Evolutionary conservation across 768 basidiomycete species (phyloP), one percentile per base, ranked within the genome.

Genomic region (Panus rudis): DNA sequence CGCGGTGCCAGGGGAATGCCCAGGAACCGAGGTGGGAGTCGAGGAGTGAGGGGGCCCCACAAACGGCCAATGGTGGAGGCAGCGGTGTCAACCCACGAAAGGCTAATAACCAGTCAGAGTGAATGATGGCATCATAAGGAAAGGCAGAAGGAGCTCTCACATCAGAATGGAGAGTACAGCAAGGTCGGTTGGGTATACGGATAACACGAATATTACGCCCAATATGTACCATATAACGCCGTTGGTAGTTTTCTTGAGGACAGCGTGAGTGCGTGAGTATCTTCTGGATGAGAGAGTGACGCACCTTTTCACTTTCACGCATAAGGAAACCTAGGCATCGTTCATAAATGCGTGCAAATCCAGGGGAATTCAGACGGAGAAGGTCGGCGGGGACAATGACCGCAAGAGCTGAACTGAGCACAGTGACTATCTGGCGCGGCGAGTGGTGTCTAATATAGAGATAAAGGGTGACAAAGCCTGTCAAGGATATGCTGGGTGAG

Each of bases 21-120:
- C 52, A 72, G 60, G 47, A 72, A 45, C 63, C 57, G 65, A 35
- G 66, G 59, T 2, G 83, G 83, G 4, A 85, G 74, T 4, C 65
- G 72, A 0, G 78, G 75, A 0, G 90, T 89, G 35, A 66, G 63
- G n/a, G 68, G 66, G 30, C 90, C 89, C 60, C 77, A 90, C 25
- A 90, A 67, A n/a, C 92, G 79, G 33, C 92, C 92, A 50, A 94
- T 69, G 11, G 89, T 93, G 8, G 92, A 94, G 4, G 92, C 92
- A 14, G 91, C 81, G 1, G 92, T 94, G 62, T 96, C 92, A 0
- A 90, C 92, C 92, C 92, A 96, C 24, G 91, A 92, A 37, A 96
- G 79, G 48, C 92, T 94, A 45, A 21, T n/a, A 31, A 33, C 40
- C n/a, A n/a, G n/a, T 16, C 28, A 30, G 16, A 6, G 33, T 7